A percentile compares a stretch with the other conserved stretches of the same genome.
Conservation (phyloP, 164 flowering plant genomes). For the Aristolochia californica region DNA sequence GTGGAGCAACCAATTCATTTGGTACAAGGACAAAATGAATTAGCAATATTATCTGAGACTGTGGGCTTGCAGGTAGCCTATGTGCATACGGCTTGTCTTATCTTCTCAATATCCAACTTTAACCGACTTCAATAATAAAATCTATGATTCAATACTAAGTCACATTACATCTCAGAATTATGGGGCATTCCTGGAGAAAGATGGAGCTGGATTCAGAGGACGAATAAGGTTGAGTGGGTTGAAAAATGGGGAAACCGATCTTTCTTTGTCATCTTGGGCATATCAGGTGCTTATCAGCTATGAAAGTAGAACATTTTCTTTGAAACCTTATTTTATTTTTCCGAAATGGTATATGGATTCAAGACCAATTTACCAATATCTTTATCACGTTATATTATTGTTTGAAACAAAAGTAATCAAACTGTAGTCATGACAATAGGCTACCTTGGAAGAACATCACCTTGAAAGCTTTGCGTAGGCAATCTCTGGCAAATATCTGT, state of each 20-base stretch:
- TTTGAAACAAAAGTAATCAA: too few species aligned
- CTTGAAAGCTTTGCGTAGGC: too few species aligned
- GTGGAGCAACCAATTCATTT: constrained; percentile 55
- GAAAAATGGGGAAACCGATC: constrained; percentile 53
- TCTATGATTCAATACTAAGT: neutral
- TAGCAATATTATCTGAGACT: constrained; percentile 53
- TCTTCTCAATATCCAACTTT: neutral
- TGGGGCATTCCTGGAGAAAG: constrained; percentile 86
- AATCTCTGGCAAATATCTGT: too few species aligned
- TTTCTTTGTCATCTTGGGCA: constrained; percentile 52
- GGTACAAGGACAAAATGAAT: constrained; percentile 60
- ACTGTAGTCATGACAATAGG: too few species aligned
- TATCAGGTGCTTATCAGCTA: constrained; percentile 50
- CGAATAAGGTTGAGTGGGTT: constrained; percentile 50
- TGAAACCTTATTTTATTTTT: too few species aligned
- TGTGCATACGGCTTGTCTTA: neutral
- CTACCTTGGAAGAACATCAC: too few species aligned
- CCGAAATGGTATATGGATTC: too few species aligned
- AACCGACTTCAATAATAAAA: neutral
- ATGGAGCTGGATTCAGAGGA: constrained; percentile 89
- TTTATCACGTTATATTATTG: neutral
- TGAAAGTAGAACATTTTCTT: neutral
- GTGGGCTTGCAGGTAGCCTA: constrained; percentile 89
- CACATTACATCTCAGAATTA: constrained; percentile 47
- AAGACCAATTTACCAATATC: too few species aligned